These are phyloP conservation scores for Cladochytrium replicatum DNA, from an alignment of 192 early-diverging fungal genomes.

Conservation along the genomic window DNA sequence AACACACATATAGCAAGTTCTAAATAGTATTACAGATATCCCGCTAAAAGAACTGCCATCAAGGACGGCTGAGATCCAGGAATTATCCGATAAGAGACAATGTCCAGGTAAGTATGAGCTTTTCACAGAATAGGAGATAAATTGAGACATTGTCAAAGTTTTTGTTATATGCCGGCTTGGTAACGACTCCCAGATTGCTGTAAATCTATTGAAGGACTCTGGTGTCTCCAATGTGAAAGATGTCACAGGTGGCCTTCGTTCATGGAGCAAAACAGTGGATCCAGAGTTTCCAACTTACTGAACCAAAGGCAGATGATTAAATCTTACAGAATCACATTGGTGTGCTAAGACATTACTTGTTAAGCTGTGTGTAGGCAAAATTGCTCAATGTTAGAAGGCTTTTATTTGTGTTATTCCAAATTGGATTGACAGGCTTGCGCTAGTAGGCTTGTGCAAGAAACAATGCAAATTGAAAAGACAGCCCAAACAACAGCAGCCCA, in stretches of 20 bases:
- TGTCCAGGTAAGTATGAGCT: no score
- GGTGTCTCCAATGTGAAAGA: slow-evolving; percentile 61
- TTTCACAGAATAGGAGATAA: slow-evolving; percentile 16
- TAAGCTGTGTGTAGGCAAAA: no score
- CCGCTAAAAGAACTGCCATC: slow-evolving; percentile 41
- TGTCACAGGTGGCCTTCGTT: slow-evolving; percentile 69
- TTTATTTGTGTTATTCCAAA: no score
- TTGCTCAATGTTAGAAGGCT: no score
- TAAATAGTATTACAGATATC: slow-evolving; percentile 31
- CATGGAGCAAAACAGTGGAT: slow-evolving; percentile 71
- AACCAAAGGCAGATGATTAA: no score
- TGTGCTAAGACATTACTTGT: no score
- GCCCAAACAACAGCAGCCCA: no score
- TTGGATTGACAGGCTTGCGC: no score
- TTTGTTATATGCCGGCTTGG: slow-evolving; percentile 82
- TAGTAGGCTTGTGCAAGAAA: no score
- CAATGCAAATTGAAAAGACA: no score
- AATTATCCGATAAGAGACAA: slow-evolving; percentile 8
- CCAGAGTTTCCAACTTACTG: slow-evolving; percentile 73
- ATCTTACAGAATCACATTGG: no score
- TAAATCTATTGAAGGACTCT: slow-evolving; percentile 55
- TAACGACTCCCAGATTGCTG: slow-evolving; percentile 84
- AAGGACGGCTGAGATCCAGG: slow-evolving; percentile 25
- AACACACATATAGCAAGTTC: slow-evolving; percentile 15
- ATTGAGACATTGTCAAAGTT: slow-evolving; percentile 30